Base-by-base conservation (phyloP, 129 eudicot genomes). In the Tanacetum coccineum region DNA sequence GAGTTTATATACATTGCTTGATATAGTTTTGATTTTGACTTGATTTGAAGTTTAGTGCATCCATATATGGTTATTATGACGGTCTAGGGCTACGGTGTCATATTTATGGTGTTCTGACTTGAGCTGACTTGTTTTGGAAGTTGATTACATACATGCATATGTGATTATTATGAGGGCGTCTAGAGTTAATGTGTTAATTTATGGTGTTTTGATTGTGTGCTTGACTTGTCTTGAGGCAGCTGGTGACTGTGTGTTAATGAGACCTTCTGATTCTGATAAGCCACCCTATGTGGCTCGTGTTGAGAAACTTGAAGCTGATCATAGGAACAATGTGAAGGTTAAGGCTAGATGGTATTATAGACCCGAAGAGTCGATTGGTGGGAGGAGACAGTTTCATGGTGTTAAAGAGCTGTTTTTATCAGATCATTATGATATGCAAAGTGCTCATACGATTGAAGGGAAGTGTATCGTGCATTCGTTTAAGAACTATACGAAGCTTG, bases 401-500 rank as follows among this genome's bases (percentile, higher is more conserved):
- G 95, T 87, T 6, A 93, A 93, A 39, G 99, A 93, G 81, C 81
- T 93, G 57, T 93, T 93, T 74, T 58, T 93, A 54, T 92, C 98
- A 0, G 98, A 93, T 67, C 98, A 93, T 63, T 81, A 15, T 56
- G 98, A 93, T 81, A 83, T 88, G 77, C 98, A 93, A 83, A 88
- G 96, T 79, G 98, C 95, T 15, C 91, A 93, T 76, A 93, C 95
- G 14, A 89, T 93, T 46, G 96, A 93, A 72, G 96, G 95, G 39
- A 89, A 93, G 78, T 93, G 99, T 80, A 82, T 85, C 30, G 99
- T 93, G 57, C 99, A 93, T 62, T 76, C 88, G 22, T 93, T 93
- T 52, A 93, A 89, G 87, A 93, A 84, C 73, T 93, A 93, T 64
- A 93, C 99, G 50, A 93, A 93, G 82, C 96, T 93, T 3, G 92